Base-by-base conservation (phyloP, 495 filamentous ascomycete species). In the Polyplosphaeria fusca region DNA sequence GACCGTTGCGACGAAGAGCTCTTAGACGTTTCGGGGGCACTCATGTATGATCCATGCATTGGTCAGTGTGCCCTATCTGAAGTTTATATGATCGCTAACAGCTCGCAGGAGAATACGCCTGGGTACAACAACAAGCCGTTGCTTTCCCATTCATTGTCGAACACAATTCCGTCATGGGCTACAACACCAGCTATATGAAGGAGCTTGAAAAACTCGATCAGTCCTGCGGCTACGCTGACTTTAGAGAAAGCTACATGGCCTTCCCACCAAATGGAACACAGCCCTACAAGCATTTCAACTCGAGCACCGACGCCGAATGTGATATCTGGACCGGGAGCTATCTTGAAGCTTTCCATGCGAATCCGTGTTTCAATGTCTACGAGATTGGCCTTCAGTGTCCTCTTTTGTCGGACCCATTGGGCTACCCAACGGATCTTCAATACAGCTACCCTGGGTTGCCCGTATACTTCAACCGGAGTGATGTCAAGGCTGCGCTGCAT, bases 1-100 rank as follows among this genome's bases (percentile, higher is more conserved):
- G 60, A 66, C 22, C 39, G 47, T 14, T 64, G 60, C 0, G 63
- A 68, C 40, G 26, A 35, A 18, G 35, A 48, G 19, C 52, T 63
- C 27, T 61, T 57, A 35, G 51, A 63, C 45, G 39, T 66, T 12
- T 38, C 51, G 1, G 50, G 46, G 9, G 51, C 39, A 14, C 49
- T 67, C 1, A 61, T 67, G 47, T 65, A 64, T 41, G 64, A 67
- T 37, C 61, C 61, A 14, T 47, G 41, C 55, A 67, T 67, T 7
- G 30, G 30, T 35, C 7, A 35, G 30, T 7, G n/a, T n/a, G n/a
- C 14, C 7, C 30, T 35, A 35, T 14, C 30, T 35, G 14, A 35
- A 35, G 30, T 14, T 35, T 7, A 14, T 14, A 7, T 35, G 30
- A 7, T 35, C 30, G 60, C 44, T 60, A 67, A 35, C 61, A 55